A percentile compares a stretch with the other conserved stretches of the same genome.
phyloP scores from a whole-genome alignment of 108 stramenopile genomes.

The Cyclotella atomus region DNA sequence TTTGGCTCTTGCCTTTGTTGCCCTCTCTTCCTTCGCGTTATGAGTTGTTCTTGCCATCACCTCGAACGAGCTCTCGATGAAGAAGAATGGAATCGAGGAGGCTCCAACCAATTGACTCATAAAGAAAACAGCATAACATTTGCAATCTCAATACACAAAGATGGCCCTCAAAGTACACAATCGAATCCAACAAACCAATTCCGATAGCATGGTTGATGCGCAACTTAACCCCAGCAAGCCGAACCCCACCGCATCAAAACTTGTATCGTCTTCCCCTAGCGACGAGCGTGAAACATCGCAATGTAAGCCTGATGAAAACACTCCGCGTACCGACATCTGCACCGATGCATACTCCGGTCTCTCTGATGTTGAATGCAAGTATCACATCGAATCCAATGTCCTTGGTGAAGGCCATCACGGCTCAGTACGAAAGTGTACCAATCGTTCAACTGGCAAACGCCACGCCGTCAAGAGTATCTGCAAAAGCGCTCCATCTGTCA shows the following conservation, averaged over 20 bases:
- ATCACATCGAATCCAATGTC: conserved; percentile 19
- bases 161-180: background rate
- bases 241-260: background rate
- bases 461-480: conserved; percentile 30
- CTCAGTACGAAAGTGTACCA: conserved; percentile 24
- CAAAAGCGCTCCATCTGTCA: conserved; percentile 16
- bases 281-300: background rate
- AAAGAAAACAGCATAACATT: too few relatives aligned
- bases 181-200: background rate
- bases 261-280: background rate
- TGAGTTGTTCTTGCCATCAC: too few relatives aligned
- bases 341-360: too few relatives aligned
- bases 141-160: background rate
- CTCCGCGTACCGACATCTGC: too few relatives aligned
- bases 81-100: too few relatives aligned
- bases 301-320: background rate
- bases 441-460: conserved; percentile 26
- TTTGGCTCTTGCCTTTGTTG: too few relatives aligned
- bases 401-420: conserved; percentile 33
- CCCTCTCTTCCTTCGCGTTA: too few relatives aligned
- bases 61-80: too few relatives aligned
- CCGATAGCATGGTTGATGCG: background rate
- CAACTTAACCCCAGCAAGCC: background rate
- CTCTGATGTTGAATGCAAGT: conserved; percentile 15
- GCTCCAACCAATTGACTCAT: too few relatives aligned